Conservation (phyloP, 1,284 basidiomycete genomes). For the Trichosporon asahii region DNA sequence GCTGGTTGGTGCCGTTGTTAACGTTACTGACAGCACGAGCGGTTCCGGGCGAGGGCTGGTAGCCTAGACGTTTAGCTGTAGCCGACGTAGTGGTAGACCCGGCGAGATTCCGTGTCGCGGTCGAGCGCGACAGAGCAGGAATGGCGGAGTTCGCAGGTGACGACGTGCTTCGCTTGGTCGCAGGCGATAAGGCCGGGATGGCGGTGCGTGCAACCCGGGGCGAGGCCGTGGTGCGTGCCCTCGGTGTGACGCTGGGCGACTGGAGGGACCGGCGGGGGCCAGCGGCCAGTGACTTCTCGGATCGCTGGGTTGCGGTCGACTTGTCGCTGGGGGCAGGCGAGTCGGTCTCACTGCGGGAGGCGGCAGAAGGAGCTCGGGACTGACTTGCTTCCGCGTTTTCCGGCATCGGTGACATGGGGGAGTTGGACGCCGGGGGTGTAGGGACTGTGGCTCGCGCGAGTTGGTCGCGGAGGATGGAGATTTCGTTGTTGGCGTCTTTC, state of each 20-base stretch:
- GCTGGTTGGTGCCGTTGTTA: slow-evolving; percentile 21
- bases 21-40: slow-evolving; percentile 17
- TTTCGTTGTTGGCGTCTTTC: slow-evolving; percentile 68
- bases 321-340: slow-evolving; percentile 14
- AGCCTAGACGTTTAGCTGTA: slow-evolving; percentile 6
- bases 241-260: slow-evolving; percentile 14
- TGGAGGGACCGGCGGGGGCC: slow-evolving; percentile 9
- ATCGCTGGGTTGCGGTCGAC: slow-evolving; percentile 7
- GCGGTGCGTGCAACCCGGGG: slow-evolving; percentile 11
- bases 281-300: slow-evolving; percentile 7
- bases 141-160: slow-evolving; percentile 34
- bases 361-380: background rate
- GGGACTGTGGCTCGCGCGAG: slow-evolving; percentile 29
- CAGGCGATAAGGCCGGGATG: slow-evolving; percentile 13
- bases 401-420: slow-evolving; percentile 41
- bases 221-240: background rate
- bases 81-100: slow-evolving; percentile 14
- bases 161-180: slow-evolving; percentile 11
- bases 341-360: slow-evolving; percentile 21
- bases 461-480: slow-evolving; percentile 75
- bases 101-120: slow-evolving; percentile 40
- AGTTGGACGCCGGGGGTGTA: slow-evolving; percentile 40
- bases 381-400: slow-evolving; percentile 13
- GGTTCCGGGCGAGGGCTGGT: slow-evolving; percentile 16
- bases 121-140: slow-evolving; percentile 37